Conservation (phyloP, 1,139 yeast genomes). For the Yamadazyma friedrichii region DNA sequence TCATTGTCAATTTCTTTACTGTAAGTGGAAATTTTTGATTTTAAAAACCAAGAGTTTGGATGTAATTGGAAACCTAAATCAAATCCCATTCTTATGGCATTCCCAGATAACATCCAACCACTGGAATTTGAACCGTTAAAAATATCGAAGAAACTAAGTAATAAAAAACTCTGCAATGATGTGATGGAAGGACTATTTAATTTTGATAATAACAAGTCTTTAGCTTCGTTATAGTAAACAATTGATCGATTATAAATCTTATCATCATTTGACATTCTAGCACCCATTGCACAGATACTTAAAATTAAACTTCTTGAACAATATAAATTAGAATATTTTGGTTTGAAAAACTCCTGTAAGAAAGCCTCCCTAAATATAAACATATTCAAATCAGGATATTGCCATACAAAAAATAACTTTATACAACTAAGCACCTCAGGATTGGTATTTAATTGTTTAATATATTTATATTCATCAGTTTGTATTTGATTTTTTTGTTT, state of each 20-base stretch:
- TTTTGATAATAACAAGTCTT: constrained; percentile 36
- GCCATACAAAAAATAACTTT: constrained; percentile 60
- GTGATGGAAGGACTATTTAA: constrained; percentile 28
- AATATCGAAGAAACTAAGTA: constrained; percentile 37
- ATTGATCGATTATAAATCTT: constrained; percentile 35
- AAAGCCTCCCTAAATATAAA: constrained; percentile 68
- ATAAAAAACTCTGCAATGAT: constrained; percentile 17
- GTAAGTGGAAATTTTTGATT: constrained; percentile 14
- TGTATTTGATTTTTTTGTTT: constrained; percentile 19
- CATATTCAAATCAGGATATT: constrained; percentile 63
- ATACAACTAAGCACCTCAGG: constrained; percentile 49
- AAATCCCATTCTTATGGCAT: constrained; percentile 63
- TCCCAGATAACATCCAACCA: constrained; percentile 63
- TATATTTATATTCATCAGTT: constrained; percentile 22
- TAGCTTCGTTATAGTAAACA: constrained; percentile 48
- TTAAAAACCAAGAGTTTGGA: constrained; percentile 57
- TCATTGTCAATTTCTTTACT: constrained; percentile 43
- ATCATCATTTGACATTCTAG: constrained; percentile 47
- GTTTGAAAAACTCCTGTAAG: constrained; percentile 54
- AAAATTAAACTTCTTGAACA: constrained; percentile 52
- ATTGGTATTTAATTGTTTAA: constrained; percentile 33
- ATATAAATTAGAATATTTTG: constrained; percentile 45
- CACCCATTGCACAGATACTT: constrained; percentile 58
- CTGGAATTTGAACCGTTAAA: constrained; percentile 55
- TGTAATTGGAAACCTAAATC: constrained; percentile 64